Percentiles rank a stretch among this genome's conserved stretches.
These are phyloP conservation scores for Lactifluus hygrophoroides DNA, from an alignment of 768 basidiomycete genomes.

Conservation along the genomic window DNA sequence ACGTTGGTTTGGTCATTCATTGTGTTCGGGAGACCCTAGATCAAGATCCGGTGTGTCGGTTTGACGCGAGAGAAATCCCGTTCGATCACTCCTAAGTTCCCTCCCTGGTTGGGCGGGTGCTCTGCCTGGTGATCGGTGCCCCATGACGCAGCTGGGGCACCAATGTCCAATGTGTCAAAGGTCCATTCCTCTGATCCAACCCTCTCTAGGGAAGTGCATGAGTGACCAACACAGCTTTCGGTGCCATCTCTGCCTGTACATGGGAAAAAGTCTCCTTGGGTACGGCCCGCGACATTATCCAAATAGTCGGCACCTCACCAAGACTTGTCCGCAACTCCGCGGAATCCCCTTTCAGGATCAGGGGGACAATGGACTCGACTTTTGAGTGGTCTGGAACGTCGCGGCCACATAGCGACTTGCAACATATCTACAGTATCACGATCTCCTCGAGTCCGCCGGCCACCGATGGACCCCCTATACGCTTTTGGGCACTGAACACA, in stretches of 20 bases:
- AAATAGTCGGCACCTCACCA: not conserved
- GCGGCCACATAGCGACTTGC: not conserved
- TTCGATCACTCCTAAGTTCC: constrained; percentile 12
- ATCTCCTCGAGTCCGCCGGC: constrained; percentile 5
- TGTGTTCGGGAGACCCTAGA: constrained; percentile 9
- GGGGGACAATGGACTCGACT: not conserved
- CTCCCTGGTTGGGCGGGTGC: not conserved
- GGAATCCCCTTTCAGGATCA: constrained; percentile 1
- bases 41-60: constrained; percentile 13
- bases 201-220: not conserved
- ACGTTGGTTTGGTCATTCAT: not conserved
- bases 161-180: too few relatives aligned
- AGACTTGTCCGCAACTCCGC: not conserved
- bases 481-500: not conserved
- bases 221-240: not conserved
- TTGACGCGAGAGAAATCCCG: not conserved
- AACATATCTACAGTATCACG: not conserved
- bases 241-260: not conserved
- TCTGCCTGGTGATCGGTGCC: not conserved
- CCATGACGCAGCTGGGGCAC: not conserved
- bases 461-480: not conserved
- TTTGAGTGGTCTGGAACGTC: constrained; percentile 7
- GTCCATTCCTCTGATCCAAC: too few relatives aligned
- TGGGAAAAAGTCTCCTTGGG: constrained; percentile 9
- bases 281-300: not conserved